Base-by-base conservation (phyloP, 192 early-diverging fungal species). In the Bifiguratus adelaidae region DNA sequence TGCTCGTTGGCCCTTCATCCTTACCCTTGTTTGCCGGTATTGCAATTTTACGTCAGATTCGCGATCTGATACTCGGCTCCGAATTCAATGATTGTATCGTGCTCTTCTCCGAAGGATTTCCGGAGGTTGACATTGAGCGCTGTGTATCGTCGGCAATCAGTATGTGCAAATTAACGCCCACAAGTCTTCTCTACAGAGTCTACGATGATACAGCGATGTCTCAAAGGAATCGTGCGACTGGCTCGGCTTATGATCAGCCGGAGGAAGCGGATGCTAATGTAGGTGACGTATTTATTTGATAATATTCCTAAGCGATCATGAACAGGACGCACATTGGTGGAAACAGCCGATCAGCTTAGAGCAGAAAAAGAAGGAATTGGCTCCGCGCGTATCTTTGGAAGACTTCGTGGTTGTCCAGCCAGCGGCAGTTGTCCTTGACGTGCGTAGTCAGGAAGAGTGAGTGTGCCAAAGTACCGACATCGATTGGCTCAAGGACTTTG, bases 101-200 rank as follows among this genome's bases (percentile, higher is more conserved):
- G 12, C 42, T 66, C 16, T 60, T 77, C 47, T 65, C 65, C 8
- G 67, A 76, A 24, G 61, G 61, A 4, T 79, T 86, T 33, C 75
- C 82, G 2, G 71, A 74, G 44, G 74, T 89, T 50, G 80, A 87
- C 48, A 76, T 87, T 23, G 85, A 87, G 47, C 68, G 73, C 16
- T 81, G 78, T 38, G 70, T 87, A 0, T 63, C 67, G 41, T 68
- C 69, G 32, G 76, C 82, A 3, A 36, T 82, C 35, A 61, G 52
- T 4, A 73, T 82, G 65, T 83, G 67, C 48, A 70, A 82, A 48
- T 63, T 77, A n/a, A 85, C 82, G 5, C 85, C 85, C 2, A 77
- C 77, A 3, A 80, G 78, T 7, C 49, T 82, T 1, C 50, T 71
- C 7, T 48, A 50, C 25, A 45, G 54, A 19, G 55, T 58, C 9